Conservation (phyloP, 2,329 filamentous ascomycete species). For the Alternaria solani region DNA sequence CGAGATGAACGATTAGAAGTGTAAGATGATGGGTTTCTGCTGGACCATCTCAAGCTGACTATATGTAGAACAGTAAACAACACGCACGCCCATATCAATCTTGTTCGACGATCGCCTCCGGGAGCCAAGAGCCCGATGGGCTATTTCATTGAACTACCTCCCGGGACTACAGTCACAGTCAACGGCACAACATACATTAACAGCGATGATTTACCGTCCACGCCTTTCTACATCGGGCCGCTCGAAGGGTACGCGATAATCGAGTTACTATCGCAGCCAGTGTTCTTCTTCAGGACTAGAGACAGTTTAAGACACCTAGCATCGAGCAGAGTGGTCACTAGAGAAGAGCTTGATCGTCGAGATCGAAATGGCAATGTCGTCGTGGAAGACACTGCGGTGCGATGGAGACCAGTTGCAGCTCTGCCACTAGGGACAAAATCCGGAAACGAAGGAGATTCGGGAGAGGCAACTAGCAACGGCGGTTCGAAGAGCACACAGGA, state of each 20-base stretch:
- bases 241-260: conserved; percentile 29
- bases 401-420: neutral
- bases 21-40: neutral
- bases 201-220: neutral
- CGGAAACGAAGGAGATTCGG: neutral
- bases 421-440: too few species aligned
- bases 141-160: conserved; percentile 23
- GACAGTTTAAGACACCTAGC: conserved; percentile 8
- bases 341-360: conserved; percentile 4
- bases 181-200: conserved; percentile 27
- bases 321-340: neutral
- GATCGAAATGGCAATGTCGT: conserved; percentile 3
- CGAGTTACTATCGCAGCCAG: conserved; percentile 27
- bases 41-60: neutral
- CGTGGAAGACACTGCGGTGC: neutral
- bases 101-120: conserved; percentile 2
- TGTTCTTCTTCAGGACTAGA: conserved; percentile 31
- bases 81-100: conserved; percentile 4
- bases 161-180: conserved; percentile 18
- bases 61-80: neutral
- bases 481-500: too few species aligned
- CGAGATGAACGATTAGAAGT: conserved; percentile 13
- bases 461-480: neutral
- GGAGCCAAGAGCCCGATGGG: neutral
- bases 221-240: conserved; percentile 27